Base-by-base conservation (phyloP, 352 stramenopile genomes). In the Globisporangium emineosum region DNA sequence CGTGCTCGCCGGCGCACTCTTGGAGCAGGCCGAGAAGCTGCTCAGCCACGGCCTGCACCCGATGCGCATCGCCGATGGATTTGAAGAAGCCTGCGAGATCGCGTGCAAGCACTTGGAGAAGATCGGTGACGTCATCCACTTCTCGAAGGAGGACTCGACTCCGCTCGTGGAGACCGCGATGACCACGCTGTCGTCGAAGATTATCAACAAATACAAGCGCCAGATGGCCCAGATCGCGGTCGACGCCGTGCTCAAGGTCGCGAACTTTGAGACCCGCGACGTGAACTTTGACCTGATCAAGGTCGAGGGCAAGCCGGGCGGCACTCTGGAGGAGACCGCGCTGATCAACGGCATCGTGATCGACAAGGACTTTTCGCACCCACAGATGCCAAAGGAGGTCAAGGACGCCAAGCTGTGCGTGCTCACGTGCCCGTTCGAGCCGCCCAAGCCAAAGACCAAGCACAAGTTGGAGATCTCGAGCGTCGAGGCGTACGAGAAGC, bases 211-310 rank as follows among this genome's bases (percentile, higher is more conserved):
- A 63, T 91, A 97, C 90, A 99, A 99, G 81, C 84, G 87, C n/a
- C 90, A 99, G 80, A 99, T 99, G 97, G 97, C 97, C 17, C 78
- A 99, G 70, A 99, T 99, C 77, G 96, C 97, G 1, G 97, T 99
- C 27, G 83, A 99, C 64, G 97, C 98, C 6, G 97, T 99, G 27
- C 83, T 99, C 51, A 94, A 96, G 58, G 98, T 99, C 15, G 97
- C 97, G 27, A 98, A 99, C 86, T 88, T 99, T 59, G 97, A 99
- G 70, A 97, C 97, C 33, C 88, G 97, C 29, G 97, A 99, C 77
- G 97, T 99, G 42, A 99, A 99, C 84, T 99, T 99, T 72, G 97
- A 99, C 61, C 91, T 99, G 80, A 99, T 99, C 83, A 99, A 99
- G 83, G 83, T 99, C 71, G 97, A 99, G 72, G 97, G 97, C 64